Evolutionary conservation across 140 eudicot species (phyloP), one percentile per base, ranked within the genome.

Genomic region (Cichorium intybus): DNA sequence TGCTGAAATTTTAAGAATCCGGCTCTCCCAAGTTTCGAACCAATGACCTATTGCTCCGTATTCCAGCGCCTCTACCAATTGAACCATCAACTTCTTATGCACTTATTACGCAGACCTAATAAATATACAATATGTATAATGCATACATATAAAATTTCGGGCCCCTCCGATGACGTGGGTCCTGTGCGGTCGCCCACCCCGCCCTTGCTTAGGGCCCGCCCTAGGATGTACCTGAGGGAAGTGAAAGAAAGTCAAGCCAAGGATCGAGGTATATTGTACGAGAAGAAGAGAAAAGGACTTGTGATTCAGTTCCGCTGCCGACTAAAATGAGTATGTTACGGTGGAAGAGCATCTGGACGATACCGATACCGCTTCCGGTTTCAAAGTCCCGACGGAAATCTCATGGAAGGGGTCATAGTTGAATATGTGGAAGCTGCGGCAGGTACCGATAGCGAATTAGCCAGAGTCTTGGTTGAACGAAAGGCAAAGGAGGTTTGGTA

Each of bases 251-350:
- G 85, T 60, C 95, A 86, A 48, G 87, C 95, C 0, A 86, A 78
- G 43, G 95, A 90, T 24, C 74, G 95, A 20, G 95, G 95, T 2
- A 78, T 86, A 8, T 90, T 87, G 51, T 86, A 83, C 28, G 90
- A 86, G 64, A 86, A 86, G 79, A 86, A 80, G 78, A 71, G 90
- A 10, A 86, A 86, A 73, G 62, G 95, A 12, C 61, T 75, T 7
- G 39, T n/a, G n/a, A n/a, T n/a, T n/a, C n/a, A n/a, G n/a, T n/a
- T n/a, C n/a, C n/a, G n/a, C n/a, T n/a, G n/a, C n/a, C n/a, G n/a
- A n/a, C n/a, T n/a, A n/a, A n/a, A n/a, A n/a, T n/a, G n/a, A 75
- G 57, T 2, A 82, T 56, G 12, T 79, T 75, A 17, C 66, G 64
- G n/a, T 72, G 47, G 56, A 64, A 58, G 16, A 66, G 54, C 71